Evolutionary conservation across 2,329 filamentous ascomycete genomes (phyloP).

Genomic region (Pseudonectria foliicola): DNA sequence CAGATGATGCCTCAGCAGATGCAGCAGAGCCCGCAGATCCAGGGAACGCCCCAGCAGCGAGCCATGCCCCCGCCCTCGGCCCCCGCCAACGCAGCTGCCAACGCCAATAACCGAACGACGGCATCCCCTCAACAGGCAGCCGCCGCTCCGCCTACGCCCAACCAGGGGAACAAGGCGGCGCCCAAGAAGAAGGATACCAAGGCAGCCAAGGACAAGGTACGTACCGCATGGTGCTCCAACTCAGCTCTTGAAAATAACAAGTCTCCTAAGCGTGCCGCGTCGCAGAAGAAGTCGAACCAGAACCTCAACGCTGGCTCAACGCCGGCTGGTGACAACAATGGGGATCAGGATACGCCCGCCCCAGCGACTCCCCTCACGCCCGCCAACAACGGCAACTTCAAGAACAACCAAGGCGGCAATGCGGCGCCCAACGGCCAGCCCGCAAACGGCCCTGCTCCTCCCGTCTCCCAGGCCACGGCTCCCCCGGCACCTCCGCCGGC

Average conservation of each 20-base stretch:
- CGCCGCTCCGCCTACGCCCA: conserved; percentile 68
- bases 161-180: conserved; percentile 62
- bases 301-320: conserved; percentile 45
- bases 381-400: conserved; percentile 44
- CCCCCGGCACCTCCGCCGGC: conserved; percentile 29
- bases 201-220: conserved; percentile 61
- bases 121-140: conserved; percentile 57
- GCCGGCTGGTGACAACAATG: conserved; percentile 47
- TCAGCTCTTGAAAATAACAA: conserved; percentile 9
- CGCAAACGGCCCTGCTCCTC: conserved; percentile 20
- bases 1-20: conserved; percentile 34
- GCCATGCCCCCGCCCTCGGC: conserved; percentile 62
- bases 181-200: conserved; percentile 72
- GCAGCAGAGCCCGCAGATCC: conserved; percentile 40
- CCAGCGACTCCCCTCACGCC: conserved; percentile 60
- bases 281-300: conserved; percentile 57
- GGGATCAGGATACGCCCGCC: conserved; percentile 51
- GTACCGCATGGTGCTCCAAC: conserved; percentile 12
- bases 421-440: conserved; percentile 26
- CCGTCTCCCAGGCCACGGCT: conserved; percentile 20
- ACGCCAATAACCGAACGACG: conserved; percentile 47
- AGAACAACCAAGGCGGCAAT: conserved; percentile 24
- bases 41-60: conserved; percentile 67
- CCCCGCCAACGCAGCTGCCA: conserved; percentile 39
- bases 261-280: conserved; percentile 37